These are phyloP conservation scores for Globisporangium nunn DNA, from an alignment of 352 stramenopile genomes.

Conservation along the genomic window DNA sequence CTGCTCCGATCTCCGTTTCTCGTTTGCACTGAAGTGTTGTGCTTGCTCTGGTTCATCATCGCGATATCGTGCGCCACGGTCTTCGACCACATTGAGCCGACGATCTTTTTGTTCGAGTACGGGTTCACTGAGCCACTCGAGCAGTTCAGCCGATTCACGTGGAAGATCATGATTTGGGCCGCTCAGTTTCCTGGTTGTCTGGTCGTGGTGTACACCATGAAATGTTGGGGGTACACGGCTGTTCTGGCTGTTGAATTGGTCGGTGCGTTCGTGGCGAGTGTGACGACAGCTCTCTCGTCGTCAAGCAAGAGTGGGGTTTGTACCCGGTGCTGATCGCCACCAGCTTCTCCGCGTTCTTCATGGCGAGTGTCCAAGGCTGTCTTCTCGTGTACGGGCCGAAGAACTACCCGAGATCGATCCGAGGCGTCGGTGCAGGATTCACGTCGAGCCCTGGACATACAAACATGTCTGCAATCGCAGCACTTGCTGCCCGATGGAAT, in stretches of 20 bases:
- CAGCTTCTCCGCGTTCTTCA: constrained; percentile 54
- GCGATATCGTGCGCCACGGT: constrained; percentile 70
- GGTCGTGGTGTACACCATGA: too few relatives aligned
- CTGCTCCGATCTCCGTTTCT: constrained; percentile 47
- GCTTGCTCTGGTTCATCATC: constrained; percentile 62
- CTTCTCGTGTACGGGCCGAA: constrained; percentile 71
- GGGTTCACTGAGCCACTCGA: too few relatives aligned
- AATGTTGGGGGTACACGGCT: too few relatives aligned
- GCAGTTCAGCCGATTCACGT: too few relatives aligned
- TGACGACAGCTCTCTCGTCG: too few relatives aligned
- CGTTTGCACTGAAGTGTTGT: constrained; percentile 47
- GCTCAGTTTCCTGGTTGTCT: too few relatives aligned
- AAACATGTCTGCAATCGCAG: too few relatives aligned
- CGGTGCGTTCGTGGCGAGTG: constrained; percentile 24
- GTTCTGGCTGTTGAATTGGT: constrained; percentile 12
- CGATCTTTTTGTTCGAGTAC: constrained; percentile 34
- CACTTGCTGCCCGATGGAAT: too few relatives aligned
- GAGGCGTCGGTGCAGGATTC: constrained; percentile 60
- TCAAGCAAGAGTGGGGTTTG: too few relatives aligned
- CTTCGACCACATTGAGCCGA: constrained; percentile 56
- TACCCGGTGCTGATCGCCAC: constrained; percentile 27
- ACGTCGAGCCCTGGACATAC: constrained; percentile 39
- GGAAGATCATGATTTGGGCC: too few relatives aligned
- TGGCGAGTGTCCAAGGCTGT: constrained; percentile 58
- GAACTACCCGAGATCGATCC: constrained; percentile 70